phyloP scores from a whole-genome alignment of 345 rosid species.

The Hevea brasiliensis region DNA sequence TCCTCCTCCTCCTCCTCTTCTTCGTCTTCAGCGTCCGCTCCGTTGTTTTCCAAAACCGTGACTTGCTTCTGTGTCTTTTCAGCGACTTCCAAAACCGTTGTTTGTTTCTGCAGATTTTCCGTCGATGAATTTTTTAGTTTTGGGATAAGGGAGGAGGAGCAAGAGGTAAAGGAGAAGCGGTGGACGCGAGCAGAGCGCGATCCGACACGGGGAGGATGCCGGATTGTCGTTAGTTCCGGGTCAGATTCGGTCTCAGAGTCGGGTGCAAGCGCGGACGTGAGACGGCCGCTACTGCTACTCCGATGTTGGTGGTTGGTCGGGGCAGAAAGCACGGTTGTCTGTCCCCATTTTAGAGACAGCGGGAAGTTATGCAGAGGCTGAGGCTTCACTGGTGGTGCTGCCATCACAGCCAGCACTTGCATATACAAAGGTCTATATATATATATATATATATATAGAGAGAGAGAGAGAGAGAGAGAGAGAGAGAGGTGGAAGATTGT shows the following conservation, averaged over 20 bases:
- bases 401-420: conserved; percentile 27
- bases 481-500: too few relatives aligned
- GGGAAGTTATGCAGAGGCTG: conserved; percentile 77
- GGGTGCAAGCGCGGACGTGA: background rate
- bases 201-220: conserved; percentile 38
- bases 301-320: conserved; percentile 9
- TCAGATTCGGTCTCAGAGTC: conserved; percentile 34
- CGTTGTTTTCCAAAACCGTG: conserved; percentile 16
- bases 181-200: conserved; percentile 67
- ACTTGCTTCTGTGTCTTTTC: conserved; percentile 23
- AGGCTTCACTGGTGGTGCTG: conserved; percentile 60
- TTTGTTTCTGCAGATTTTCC: conserved; percentile 12
- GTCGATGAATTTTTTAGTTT: conserved; percentile 10
- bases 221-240: conserved; percentile 27
- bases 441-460: background rate
- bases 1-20: conserved; percentile 35
- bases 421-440: too few relatives aligned
- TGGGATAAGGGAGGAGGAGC: conserved; percentile 22
- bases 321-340: conserved; percentile 24
- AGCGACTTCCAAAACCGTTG: background rate
- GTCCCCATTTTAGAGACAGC: conserved; percentile 58
- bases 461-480: too few relatives aligned
- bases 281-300: background rate
- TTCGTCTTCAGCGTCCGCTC: conserved; percentile 27
- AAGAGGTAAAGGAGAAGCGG: conserved; percentile 43